Base-by-base conservation (phyloP, 768 basidiomycete species). In the Mycena galericulata region DNA sequence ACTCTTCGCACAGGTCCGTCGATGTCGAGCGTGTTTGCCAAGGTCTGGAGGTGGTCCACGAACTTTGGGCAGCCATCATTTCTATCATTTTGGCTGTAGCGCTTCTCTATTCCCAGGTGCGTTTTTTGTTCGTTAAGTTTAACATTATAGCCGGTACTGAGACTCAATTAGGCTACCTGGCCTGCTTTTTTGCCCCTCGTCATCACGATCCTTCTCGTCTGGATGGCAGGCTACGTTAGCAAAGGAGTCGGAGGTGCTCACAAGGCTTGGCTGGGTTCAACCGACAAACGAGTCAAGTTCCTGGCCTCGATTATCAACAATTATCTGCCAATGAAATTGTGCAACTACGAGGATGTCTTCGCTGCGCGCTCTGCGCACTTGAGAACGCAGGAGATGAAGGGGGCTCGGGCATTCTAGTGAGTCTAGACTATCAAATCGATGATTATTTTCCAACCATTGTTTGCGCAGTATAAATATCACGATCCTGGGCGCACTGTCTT, bases 281-380 rank as follows among this genome's bases (percentile, higher is more conserved):
- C 67, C 3, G 62, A 69, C 62, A 69, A 69, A n/a, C 67, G 67
- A 1, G 62, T 69, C 41, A 69, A 69, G 29, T 69, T 51, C 34
- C 50, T 69, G 1, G 50, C 49, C 3, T 69, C 67, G 5, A 40
- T 69, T 2, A 22, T 69, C 17, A n/a, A 64, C 38, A 69, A 69
- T 38, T 69, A 62, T 40, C 47, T 69, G 8, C 62, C 67, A 7
- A 63, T 58, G 55, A 69, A 69, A 24, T 49, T 38, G 47, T 22
- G 46, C 15, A 22, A 38, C 3, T 69, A 69, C 30, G 67, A 69
- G 22, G 56, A 63, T n/a, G 56, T 46, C 17, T n/a, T 69, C 17
- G 41, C 27, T 5, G 10, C 1, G 12, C 67, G 56, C 18, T 47
- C 67, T 5, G 49, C 38, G 17, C 11, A 57, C 22, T 24, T 69